Evolutionary conservation across 140 eudicot species (phyloP).

Genomic region (Ambrosia hybrid): DNA sequence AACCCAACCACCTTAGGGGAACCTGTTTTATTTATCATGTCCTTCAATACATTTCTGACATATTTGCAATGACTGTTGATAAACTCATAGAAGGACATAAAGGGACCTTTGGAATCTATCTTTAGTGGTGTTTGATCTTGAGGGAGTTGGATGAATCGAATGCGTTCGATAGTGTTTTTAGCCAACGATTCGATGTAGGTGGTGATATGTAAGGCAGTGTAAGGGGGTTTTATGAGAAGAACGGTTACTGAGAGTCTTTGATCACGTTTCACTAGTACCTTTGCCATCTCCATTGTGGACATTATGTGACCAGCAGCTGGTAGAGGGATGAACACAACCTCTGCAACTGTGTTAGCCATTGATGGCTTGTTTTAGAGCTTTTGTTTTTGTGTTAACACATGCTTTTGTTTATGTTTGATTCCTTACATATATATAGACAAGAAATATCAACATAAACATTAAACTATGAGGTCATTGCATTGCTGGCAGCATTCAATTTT

Average conservation of each 20-base stretch:
- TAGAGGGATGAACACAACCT: constrained; percentile 37
- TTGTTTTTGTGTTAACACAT: not conserved
- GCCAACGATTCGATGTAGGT: constrained; percentile 20
- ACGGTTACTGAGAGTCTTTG: constrained; percentile 23
- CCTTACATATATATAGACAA: not conserved
- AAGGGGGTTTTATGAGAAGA: constrained; percentile 24
- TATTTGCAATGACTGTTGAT: constrained; percentile 11
- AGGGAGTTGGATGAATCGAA: constrained; percentile 24
- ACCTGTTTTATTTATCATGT: not conserved
- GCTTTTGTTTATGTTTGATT: not conserved
- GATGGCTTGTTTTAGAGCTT: not conserved
- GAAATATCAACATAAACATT: no score
- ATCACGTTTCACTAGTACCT: constrained; percentile 26
- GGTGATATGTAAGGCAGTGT: constrained; percentile 1
- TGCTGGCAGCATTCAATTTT: constrained; percentile 1
- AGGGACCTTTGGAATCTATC: constrained; percentile 17
- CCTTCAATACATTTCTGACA: constrained; percentile 18
- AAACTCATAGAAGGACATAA: constrained; percentile 10
- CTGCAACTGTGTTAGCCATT: constrained; percentile 12
- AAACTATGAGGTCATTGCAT: not conserved
- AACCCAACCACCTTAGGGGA: constrained; percentile 23
- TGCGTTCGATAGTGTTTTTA: constrained; percentile 6
- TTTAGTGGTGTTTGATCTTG: constrained; percentile 16
- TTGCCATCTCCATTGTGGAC: constrained; percentile 33
- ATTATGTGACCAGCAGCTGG: constrained; percentile 40